A percentile compares a stretch with the other conserved stretches of the same genome.
phyloP scores from a whole-genome alignment of 768 basidiomycete species.

The Leucogyrophana mollusca region DNA sequence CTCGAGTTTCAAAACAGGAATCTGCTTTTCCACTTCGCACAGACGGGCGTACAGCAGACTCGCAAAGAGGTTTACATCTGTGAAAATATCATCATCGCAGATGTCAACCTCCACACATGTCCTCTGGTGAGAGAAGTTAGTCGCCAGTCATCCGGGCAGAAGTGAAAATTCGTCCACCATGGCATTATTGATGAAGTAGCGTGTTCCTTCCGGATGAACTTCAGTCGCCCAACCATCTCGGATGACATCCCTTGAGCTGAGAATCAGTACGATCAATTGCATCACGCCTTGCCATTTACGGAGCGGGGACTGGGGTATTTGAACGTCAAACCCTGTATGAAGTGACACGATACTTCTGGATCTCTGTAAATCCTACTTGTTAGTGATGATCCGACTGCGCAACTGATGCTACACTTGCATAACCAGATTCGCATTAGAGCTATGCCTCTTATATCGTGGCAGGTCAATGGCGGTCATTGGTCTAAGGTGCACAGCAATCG shows the following conservation, averaged over 20 bases:
- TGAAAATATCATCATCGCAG: conserved; percentile 28
- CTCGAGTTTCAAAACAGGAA: conserved; percentile 23
- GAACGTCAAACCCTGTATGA: conserved; percentile 7
- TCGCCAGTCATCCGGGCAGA: not conserved
- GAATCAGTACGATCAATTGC: not conserved
- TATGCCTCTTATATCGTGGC: conserved; percentile 13
- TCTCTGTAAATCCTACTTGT: conserved; percentile 6
- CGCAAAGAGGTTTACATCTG: conserved; percentile 29
- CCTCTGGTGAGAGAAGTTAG: conserved; percentile 29
- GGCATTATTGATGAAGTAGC: conserved; percentile 45
- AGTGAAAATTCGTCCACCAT: conserved; percentile 35
- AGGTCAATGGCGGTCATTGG: conserved; percentile 15
- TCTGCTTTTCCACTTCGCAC: not conserved
- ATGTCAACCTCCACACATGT: conserved; percentile 50
- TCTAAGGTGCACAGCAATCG: conserved; percentile 9
- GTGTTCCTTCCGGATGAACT: conserved; percentile 52
- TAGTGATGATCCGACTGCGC: not conserved
- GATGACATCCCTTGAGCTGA: not conserved
- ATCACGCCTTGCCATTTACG: not conserved
- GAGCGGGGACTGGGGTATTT: conserved; percentile 12
- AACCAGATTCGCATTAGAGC: conserved; percentile 10
- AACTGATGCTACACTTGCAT: conserved; percentile 6
- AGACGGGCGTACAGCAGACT: not conserved
- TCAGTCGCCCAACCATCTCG: conserved; percentile 39
- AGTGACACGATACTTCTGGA: conserved; percentile 9